Evolutionary conservation across 2,329 filamentous ascomycete species (phyloP).

Genomic region (Trichoderma koningii): DNA sequence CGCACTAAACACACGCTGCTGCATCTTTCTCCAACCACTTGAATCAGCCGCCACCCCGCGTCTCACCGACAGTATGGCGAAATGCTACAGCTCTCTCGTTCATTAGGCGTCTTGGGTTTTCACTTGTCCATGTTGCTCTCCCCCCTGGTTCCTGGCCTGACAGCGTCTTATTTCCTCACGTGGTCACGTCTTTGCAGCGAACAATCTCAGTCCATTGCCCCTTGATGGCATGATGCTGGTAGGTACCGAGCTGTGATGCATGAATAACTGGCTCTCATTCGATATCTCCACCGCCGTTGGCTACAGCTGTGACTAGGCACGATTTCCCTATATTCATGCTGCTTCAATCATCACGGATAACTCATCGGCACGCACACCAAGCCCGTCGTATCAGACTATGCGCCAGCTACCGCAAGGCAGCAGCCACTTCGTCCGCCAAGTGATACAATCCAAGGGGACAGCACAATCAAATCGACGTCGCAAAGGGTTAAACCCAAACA

Average conservation of each 20-base stretch:
- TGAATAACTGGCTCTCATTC: background rate
- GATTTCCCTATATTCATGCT: background rate
- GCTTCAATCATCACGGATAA: background rate
- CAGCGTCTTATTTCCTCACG: conserved; percentile 12
- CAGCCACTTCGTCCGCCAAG: background rate
- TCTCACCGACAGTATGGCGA: conserved; percentile 23
- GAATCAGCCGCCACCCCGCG: background rate
- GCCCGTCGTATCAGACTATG: background rate
- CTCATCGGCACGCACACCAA: background rate
- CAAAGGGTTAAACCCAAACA: background rate
- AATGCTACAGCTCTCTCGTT: background rate
- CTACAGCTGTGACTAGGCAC: background rate
- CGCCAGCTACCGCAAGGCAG: background rate
- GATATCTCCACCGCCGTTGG: background rate
- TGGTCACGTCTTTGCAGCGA: background rate
- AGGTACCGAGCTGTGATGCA: background rate
- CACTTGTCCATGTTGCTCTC: background rate
- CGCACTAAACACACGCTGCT: background rate
- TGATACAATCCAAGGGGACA: background rate
- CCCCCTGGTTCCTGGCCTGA: background rate
- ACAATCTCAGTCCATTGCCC: background rate
- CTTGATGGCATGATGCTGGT: background rate
- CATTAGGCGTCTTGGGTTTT: background rate
- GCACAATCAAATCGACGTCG: background rate
- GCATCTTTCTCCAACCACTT: conserved; percentile 6